Conservation (phyloP, 2,329 filamentous ascomycete genomes). For the Hypoxylon sp. region DNA sequence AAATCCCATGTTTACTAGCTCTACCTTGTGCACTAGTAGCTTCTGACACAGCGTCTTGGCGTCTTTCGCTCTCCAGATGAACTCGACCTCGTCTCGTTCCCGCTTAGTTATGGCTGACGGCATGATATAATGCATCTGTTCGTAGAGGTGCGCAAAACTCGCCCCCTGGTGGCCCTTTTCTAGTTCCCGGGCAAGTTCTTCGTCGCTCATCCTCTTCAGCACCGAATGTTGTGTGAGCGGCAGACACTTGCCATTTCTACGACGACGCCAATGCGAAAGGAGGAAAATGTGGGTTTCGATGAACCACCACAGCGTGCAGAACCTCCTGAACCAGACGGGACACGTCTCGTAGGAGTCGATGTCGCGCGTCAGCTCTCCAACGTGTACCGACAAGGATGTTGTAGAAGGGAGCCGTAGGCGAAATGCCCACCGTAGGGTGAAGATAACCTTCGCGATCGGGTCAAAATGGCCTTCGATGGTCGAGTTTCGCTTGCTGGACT, state of each 20-base stretch:
- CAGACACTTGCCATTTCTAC: slow-evolving; percentile 4
- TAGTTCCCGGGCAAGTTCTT: not conserved
- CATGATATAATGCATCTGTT: slow-evolving; percentile 18
- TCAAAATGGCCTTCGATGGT: slow-evolving; percentile 19
- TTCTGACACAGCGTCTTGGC: slow-evolving; percentile 4
- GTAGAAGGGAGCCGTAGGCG: slow-evolving; percentile 20
- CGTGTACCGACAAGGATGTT: slow-evolving; percentile 25
- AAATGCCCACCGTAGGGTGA: slow-evolving; percentile 4
- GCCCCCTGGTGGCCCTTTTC: not conserved
- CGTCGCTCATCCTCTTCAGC: not conserved
- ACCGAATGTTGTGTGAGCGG: slow-evolving; percentile 9
- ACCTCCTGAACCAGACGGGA: slow-evolving; percentile 10
- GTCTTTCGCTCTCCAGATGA: slow-evolving; percentile 20
- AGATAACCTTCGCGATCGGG: slow-evolving; percentile 11
- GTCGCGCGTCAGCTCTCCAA: slow-evolving; percentile 10
- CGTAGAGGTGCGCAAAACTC: not conserved
- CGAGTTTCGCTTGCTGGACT: slow-evolving; percentile 25
- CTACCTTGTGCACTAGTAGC: not conserved
- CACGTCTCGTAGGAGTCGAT: not conserved
- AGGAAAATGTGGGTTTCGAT: slow-evolving; percentile 13
- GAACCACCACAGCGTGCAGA: slow-evolving; percentile 35
- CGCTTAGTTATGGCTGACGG: not conserved
- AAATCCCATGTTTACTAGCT: not conserved
- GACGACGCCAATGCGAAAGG: slow-evolving; percentile 24
- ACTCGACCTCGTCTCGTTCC: slow-evolving; percentile 7